Base-by-base conservation (phyloP, 805 yeast genomes). In the Priceomyces haplophilus region DNA sequence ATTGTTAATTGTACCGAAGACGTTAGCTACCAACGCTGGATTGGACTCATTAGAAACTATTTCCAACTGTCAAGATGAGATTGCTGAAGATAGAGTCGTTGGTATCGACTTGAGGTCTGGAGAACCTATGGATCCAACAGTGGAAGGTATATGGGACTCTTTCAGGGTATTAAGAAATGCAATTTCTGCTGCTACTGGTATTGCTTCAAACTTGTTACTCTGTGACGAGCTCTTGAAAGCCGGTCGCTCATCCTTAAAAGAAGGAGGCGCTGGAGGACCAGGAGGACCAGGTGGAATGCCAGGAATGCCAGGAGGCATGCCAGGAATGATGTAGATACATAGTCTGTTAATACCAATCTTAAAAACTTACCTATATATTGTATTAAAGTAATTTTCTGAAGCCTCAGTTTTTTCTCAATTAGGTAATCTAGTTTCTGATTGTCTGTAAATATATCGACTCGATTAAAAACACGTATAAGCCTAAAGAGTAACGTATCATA, bases 141-240 rank as follows among this genome's bases (percentile, higher is more conserved):
- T 86, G 41, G 96, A 88, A 60, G 99, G 99, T 47, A 80, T 93
- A 45, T 93, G 97, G 95, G 99, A 93, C 67, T 86, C 96, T 19
- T 93, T 79, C 72, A 76, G 99, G 52, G 99, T 93, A 31, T 71
- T 93, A 46, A 82, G 99, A 70, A 93, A 93, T 62, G 96, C 96
- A 7, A 73, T 93, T 41, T 81, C 89, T 39, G 83, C 95, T 36
- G 96, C 98, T 30, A 85, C 95, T 1, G 96, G 97, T 41, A 93
- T 93, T 56, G 91, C 99, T 1, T 83, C 93, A 49, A 93, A 93
- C 62, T 71, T 93, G 56, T 76, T 93, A 51, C 74, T 93, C 49
- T 93, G 99, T 73, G 99, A 93, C 69, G 99, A 93, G 69, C 75
- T 93, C 51, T 76, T 93, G 59, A 89, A 91, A 70, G 99, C 99